Evolutionary conservation across 495 filamentous ascomycete species (phyloP).

Genomic region (Talaromyces thailandensis): DNA sequence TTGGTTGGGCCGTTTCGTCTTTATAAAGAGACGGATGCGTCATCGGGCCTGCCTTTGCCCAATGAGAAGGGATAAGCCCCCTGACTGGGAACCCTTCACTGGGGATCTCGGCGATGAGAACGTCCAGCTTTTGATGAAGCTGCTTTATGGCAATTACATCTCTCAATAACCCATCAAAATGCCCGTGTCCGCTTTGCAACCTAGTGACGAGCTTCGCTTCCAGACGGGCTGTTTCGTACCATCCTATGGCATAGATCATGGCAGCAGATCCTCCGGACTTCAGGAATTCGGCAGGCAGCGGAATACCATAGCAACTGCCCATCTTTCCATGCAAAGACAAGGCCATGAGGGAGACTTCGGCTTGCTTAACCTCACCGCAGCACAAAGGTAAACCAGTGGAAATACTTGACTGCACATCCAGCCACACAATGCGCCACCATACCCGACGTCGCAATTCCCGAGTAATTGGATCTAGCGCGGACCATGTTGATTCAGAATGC

Average conservation of each 20-base stretch:
- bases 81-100: not conserved
- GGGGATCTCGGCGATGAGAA: conserved; percentile 1
- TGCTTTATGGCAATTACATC: not conserved
- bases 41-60: not conserved
- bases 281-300: not conserved
- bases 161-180: not conserved
- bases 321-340: not conserved
- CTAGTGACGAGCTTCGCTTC: not conserved
- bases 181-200: conserved; percentile 1
- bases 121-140: conserved; percentile 3
- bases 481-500: conserved; percentile 8
- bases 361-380: conserved; percentile 3
- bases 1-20: not conserved
- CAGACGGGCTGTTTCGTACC: not conserved
- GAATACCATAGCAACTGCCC: not conserved
- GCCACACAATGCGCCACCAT: conserved; percentile 19
- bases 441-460: conserved; percentile 8
- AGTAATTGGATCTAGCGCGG: not conserved
- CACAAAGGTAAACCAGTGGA: conserved; percentile 12
- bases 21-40: conserved; percentile 5
- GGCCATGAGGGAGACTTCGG: not conserved
- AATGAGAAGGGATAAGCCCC: not conserved
- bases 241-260: conserved; percentile 5
- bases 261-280: not conserved
- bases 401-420: conserved; percentile 17